phyloP scores from a whole-genome alignment of 345 rosid species.

The Jatropha curcas region DNA sequence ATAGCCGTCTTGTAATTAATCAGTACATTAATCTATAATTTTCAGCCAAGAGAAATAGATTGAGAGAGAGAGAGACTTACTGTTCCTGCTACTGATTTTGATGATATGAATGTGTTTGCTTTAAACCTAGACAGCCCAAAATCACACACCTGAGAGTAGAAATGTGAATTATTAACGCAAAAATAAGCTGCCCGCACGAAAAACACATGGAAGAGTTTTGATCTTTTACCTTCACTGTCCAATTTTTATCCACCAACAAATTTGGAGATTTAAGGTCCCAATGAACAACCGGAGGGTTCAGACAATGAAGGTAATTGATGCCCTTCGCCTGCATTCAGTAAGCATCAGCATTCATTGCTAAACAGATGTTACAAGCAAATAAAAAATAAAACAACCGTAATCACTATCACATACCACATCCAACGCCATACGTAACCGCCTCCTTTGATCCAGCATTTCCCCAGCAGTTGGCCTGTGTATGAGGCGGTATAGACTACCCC shows the following conservation, averaged over 20 bases:
- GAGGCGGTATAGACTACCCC: constrained; percentile 94
- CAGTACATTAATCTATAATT: neutral
- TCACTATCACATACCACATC: constrained; percentile 69
- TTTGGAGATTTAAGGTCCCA: constrained; percentile 99
- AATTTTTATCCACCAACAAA: constrained; percentile 90
- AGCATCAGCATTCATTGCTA: constrained; percentile 13
- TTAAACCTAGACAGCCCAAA: constrained; percentile 97
- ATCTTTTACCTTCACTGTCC: constrained; percentile 84
- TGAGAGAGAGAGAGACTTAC: constrained; percentile 47
- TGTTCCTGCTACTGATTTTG: constrained; percentile 97
- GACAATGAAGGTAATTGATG: constrained; percentile 88
- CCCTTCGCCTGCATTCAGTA: constrained; percentile 85
- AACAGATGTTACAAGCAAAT: neutral
- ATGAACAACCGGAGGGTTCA: constrained; percentile 86
- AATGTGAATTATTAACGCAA: neutral
- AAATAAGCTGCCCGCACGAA: neutral
- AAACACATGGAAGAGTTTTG: neutral
- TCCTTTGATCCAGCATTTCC: constrained; percentile 82
- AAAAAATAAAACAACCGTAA: neutral
- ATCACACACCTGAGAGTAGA: constrained; percentile 69
- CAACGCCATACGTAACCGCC: constrained; percentile 85
- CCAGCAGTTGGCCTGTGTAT: constrained; percentile 87
- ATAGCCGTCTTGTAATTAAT: neutral
- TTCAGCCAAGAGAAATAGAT: neutral
- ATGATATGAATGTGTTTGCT: constrained; percentile 81